phyloP scores from a whole-genome alignment of 768 basidiomycete genomes.

The Naganishia vaughanmartiniae region DNA sequence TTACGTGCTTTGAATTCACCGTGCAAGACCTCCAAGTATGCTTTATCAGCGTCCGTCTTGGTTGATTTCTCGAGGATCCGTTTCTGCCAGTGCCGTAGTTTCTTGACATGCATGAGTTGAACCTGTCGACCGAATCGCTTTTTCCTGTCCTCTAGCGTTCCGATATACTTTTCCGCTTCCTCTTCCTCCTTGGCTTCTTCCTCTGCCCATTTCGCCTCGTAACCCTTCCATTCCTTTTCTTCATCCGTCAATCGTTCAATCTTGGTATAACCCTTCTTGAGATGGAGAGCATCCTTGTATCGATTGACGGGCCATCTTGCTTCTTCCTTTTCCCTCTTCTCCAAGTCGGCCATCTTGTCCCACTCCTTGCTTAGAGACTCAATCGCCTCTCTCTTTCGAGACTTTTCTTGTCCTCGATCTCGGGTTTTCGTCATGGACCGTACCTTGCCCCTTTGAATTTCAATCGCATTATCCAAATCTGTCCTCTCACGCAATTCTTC shows the following conservation, averaged over 20 bases:
- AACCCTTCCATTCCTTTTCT: background rate
- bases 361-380: background rate
- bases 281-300: background rate
- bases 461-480: background rate
- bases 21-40: background rate
- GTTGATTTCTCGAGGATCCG: background rate
- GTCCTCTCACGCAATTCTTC: background rate
- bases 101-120: background rate
- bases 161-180: background rate
- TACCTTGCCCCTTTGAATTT: background rate
- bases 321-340: conserved; percentile 8
- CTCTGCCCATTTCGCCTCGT: background rate
- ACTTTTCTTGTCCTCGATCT: background rate
- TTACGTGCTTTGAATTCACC: background rate
- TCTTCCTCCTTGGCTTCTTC: conserved; percentile 11
- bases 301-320: conserved; percentile 1
- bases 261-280: conserved; percentile 5
- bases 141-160: background rate
- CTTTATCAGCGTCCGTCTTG: background rate
- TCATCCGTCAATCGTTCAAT: background rate
- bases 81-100: conserved; percentile 8
- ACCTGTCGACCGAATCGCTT: background rate
- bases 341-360: conserved; percentile 3
- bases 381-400: background rate
- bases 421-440: background rate